Conservation (phyloP, 352 stramenopile genomes). For the Globisporangium acanthophoron region DNA sequence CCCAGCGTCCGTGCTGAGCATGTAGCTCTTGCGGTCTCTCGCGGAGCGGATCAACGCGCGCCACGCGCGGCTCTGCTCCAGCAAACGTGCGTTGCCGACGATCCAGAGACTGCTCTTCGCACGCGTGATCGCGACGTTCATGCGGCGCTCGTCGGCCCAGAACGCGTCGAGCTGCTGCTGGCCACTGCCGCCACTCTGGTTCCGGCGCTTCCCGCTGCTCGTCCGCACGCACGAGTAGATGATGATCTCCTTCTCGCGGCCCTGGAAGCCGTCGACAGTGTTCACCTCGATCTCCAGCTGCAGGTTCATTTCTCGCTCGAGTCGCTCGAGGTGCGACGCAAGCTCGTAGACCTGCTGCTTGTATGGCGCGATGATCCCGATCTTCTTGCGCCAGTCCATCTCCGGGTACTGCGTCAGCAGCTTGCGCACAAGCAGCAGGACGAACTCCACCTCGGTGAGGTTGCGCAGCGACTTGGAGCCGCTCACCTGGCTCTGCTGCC, state of each 20-base stretch:
- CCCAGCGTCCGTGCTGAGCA: constrained; percentile 22
- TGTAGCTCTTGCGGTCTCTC: constrained; percentile 46
- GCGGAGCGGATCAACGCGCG: constrained; percentile 57
- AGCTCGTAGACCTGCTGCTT: constrained; percentile 96
- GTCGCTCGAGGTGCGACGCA: constrained; percentile 58
- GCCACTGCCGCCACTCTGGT: constrained; percentile 19
- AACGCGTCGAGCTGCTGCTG: constrained; percentile 70
- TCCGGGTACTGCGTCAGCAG: constrained; percentile 72
- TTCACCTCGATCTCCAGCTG: constrained; percentile 80
- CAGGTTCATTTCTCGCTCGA: constrained; percentile 40
- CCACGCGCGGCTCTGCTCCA: constrained; percentile 68
- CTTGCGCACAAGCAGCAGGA: constrained; percentile 88
- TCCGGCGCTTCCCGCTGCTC: constrained; percentile 44
- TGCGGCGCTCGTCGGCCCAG: constrained; percentile 95
- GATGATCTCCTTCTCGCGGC: constrained; percentile 97
- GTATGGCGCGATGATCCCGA: constrained; percentile 98
- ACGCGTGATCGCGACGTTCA: constrained; percentile 98
- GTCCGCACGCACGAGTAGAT: constrained; percentile 97
- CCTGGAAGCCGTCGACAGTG: constrained; percentile 97
- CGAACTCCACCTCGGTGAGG: constrained; percentile 71
- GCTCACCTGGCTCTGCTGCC: constrained; percentile 60
- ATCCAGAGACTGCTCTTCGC: constrained; percentile 94
- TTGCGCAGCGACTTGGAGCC: constrained; percentile 76
- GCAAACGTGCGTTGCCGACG: constrained; percentile 65
- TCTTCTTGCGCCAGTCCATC: constrained; percentile 82